phyloP scores from a whole-genome alignment of 2,329 filamentous ascomycete species.

The Fusarium nisikadoi region DNA sequence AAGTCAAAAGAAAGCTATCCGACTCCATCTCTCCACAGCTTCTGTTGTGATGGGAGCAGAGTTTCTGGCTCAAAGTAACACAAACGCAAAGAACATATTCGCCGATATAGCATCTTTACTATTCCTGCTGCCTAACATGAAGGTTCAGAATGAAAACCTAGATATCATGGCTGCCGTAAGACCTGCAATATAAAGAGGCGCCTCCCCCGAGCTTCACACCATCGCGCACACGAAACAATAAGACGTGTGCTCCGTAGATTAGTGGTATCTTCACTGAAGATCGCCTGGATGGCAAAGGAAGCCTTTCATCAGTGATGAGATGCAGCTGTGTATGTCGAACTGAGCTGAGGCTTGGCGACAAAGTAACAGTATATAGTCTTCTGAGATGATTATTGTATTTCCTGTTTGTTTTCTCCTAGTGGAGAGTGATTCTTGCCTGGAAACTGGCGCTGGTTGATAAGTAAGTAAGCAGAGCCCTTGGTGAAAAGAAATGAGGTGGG shows the following conservation, averaged over 20 bases:
- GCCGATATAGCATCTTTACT: neutral
- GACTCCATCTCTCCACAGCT: neutral
- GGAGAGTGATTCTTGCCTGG: neutral
- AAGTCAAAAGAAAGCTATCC: neutral
- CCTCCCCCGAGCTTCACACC: neutral
- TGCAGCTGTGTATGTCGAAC: neutral
- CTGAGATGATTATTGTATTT: constrained; percentile 5
- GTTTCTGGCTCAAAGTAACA: neutral
- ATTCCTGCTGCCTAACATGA: neutral
- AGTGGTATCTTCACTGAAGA: neutral
- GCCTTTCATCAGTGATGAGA: constrained; percentile 6
- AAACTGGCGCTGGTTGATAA: neutral
- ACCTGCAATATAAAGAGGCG: neutral
- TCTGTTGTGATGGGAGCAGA: neutral
- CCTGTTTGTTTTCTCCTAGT: neutral
- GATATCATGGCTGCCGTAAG: neutral
- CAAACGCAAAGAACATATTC: neutral
- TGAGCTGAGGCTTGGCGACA: neutral
- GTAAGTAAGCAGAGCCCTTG: neutral
- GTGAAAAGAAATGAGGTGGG: neutral
- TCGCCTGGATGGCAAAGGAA: neutral
- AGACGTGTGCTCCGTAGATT: neutral
- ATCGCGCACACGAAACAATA: neutral
- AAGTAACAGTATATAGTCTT: neutral
- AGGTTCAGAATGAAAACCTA: neutral